Evolutionary conservation across 352 stramenopile genomes (phyloP).

Genomic region (Globisporangium okanoganense): DNA sequence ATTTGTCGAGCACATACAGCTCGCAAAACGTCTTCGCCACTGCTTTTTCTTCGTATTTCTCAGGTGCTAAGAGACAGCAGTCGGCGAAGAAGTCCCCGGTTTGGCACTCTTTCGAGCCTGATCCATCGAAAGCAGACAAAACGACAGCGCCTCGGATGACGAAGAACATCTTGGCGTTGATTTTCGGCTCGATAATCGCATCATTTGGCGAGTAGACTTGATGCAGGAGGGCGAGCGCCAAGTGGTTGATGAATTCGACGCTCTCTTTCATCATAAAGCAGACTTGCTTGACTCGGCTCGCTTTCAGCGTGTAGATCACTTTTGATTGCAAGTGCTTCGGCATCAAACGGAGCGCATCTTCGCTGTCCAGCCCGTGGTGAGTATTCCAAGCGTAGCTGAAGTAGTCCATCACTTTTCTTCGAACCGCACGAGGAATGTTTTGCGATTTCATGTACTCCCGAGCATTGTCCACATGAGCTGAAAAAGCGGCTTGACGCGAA

Average conservation of each 20-base stretch:
- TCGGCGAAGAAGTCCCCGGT: slow-evolving; percentile 69
- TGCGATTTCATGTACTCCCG: slow-evolving; percentile 71
- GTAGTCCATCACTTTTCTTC: slow-evolving; percentile 53
- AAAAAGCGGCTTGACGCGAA: slow-evolving; percentile 39
- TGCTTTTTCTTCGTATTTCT: slow-evolving; percentile 67
- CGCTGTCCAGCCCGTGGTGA: slow-evolving; percentile 56
- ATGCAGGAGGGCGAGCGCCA: slow-evolving; percentile 42
- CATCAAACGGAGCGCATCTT: slow-evolving; percentile 52
- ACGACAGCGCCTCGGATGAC: slow-evolving; percentile 53
- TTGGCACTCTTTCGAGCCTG: slow-evolving; percentile 47
- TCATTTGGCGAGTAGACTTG: slow-evolving; percentile 57
- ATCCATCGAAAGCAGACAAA: slow-evolving; percentile 46
- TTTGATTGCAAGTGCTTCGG: slow-evolving; percentile 66
- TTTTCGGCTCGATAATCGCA: slow-evolving; percentile 64
- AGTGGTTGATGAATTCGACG: slow-evolving; percentile 62
- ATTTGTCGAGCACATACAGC: slow-evolving; percentile 66
- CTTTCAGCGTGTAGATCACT: slow-evolving; percentile 58
- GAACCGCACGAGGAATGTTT: slow-evolving; percentile 44
- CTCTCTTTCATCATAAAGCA: slow-evolving; percentile 71
- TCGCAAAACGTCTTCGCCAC: slow-evolving; percentile 81
- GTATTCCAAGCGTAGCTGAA: slow-evolving; percentile 66
- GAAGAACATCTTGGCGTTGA: slow-evolving; percentile 78
- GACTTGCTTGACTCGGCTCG: slow-evolving; percentile 56
- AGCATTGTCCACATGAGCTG: slow-evolving; percentile 61
- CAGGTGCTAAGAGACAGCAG: slow-evolving; percentile 46